Evolutionary conservation across 495 filamentous ascomycete genomes (phyloP), one percentile per base, ranked within the genome.

Genomic region (Hypoxylon fuscum): DNA sequence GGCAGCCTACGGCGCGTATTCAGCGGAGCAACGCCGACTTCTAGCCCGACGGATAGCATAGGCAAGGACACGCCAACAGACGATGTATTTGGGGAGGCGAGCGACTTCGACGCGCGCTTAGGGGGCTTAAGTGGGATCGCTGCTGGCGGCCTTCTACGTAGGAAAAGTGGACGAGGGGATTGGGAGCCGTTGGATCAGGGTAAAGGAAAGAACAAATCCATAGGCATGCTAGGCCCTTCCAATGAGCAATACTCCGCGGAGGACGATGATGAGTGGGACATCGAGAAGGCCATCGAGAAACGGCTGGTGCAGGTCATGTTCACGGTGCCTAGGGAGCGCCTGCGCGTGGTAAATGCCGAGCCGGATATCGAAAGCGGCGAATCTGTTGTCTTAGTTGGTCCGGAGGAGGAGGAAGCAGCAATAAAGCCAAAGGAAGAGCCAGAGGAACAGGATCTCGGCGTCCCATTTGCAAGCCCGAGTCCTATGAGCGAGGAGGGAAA

Each of bases 241-340:
- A 22, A 18, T 64, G 46, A 46, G 41, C 58, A 27, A 35, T 38
- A 50, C 22, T 15, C 15, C 5, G 49, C 17, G 41, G 66, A 75
- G 0, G 80, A 79, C 1, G 88, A 90, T 11, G 88, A 87, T 3
- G 93, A 96, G 45, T 96, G 93, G 93, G 93, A 97, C 68, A 83
- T 97, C 29, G 94, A 97, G 72, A 83, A 83, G 40, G 91, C 91
- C 5, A 89, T 90, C 1, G 87, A 93, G 74, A 85, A 83, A 46
- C 74, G 92, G 38, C 82, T 91, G 12, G 93, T 98, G 57, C 94
- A 98, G 76, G 85, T 96, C 59, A 96, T 96, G 79, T 98, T 96
- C 73, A 96, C 93, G 1, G 91, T 96, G 54, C 94, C 94, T 43
- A 89, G 86, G 72, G 88, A 92, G 76, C 85, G 82, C 71, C 70